Evolutionary conservation across 2,329 filamentous ascomycete genomes (phyloP), one percentile per base, ranked within the genome.

Genomic region (Metarhizium album): DNA sequence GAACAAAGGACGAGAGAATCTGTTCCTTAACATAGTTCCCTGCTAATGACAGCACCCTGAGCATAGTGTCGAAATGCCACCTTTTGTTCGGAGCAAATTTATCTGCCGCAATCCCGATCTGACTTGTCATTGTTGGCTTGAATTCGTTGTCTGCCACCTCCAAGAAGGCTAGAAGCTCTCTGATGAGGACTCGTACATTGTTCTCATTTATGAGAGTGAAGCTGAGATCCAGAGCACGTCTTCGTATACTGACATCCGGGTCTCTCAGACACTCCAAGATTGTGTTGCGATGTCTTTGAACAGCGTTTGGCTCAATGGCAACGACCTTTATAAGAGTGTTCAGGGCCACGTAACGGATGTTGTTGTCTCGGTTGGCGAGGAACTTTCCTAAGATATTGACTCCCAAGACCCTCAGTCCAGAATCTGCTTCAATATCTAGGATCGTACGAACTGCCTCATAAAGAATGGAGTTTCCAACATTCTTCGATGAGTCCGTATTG

Each of bases 371-470:
- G 73, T 98, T 98, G n/a, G 90, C 85, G 55, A 98, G 72, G 71
- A 98, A 98, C 66, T 97, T 98, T 65, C 94, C 93, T 23, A 98
- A 80, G 57, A 98, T 98, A 65, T 98, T 98, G 59, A 98, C 93
- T 62, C 93, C 93, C 24, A 98, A 78, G 22, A 98, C 93, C 47
- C 94, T 80, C 55, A 98, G 73, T 35, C 93, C 91, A 9, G 93
- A 95, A 64, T 98, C 94, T 22, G 93, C 94, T 68, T 98, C 93
- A 49, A 98, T 97, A 59, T 98, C 93, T 46, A 98, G 82, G 58
- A 98, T 98, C 0, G 93, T 98, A 42, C 93, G 82, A 37, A 98
- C 93, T 1, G 93, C 87, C 70, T 98, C 93, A 71, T 98, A 98
- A 7, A 98, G 76, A 60, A 98, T 98, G 1, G 93, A 91, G 66